Evolutionary conservation across 2,329 filamentous ascomycete species (phyloP).

Genomic region (Claviceps sp.): DNA sequence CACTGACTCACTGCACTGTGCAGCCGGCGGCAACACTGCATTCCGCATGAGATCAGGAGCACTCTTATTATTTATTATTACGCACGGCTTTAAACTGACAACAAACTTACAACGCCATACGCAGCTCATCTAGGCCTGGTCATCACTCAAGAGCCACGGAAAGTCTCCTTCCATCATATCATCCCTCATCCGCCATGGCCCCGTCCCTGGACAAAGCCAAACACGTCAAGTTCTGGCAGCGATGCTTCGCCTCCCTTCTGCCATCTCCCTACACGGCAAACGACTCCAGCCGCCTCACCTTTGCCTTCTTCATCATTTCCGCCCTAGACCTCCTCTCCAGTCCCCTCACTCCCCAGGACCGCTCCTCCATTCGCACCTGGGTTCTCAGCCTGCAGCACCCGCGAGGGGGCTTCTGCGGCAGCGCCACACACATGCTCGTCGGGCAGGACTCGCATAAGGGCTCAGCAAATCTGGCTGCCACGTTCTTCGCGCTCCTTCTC

Average conservation of each 20-base stretch:
- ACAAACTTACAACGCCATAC: too few species aligned
- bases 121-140: too few species aligned
- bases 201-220: slow-evolving; percentile 40
- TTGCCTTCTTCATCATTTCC: slow-evolving; percentile 80
- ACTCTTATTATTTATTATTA: too few species aligned
- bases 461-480: slow-evolving; percentile 66
- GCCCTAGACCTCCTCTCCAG: slow-evolving; percentile 68
- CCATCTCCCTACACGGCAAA: slow-evolving; percentile 74
- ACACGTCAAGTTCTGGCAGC: slow-evolving; percentile 86
- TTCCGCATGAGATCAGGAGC: too few species aligned
- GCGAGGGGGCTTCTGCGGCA: slow-evolving; percentile 77
- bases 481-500: slow-evolving; percentile 72
- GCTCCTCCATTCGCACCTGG: slow-evolving; percentile 49
- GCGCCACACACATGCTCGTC: slow-evolving; percentile 46
- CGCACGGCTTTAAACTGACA: too few species aligned
- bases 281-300: slow-evolving; percentile 80
- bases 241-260: slow-evolving; percentile 70
- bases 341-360: slow-evolving; percentile 34
- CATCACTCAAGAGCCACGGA: too few species aligned
- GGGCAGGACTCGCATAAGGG: slow-evolving; percentile 31
- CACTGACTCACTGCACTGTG: too few species aligned
- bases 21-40: too few species aligned
- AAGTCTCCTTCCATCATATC: too few species aligned
- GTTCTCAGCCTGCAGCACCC: slow-evolving; percentile 78
- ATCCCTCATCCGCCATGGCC: slow-evolving; percentile 8